A percentile compares a stretch with the other conserved stretches of the same genome.
These are phyloP conservation scores for Tulasnella calospora DNA, from an alignment of 768 basidiomycete genomes.

Conservation along the genomic window DNA sequence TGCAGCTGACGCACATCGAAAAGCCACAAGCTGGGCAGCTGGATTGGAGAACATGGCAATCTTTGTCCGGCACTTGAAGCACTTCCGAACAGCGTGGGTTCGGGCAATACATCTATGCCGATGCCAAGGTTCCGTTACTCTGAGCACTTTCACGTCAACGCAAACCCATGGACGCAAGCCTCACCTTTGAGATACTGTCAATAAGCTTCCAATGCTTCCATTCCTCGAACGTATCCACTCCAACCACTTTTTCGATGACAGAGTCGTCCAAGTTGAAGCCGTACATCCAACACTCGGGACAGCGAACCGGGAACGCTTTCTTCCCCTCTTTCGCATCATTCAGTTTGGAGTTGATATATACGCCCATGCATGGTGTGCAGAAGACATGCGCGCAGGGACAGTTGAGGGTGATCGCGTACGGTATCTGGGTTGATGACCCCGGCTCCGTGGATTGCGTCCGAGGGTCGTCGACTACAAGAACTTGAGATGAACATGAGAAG, in stretches of 20 bases:
- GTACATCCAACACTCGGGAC: constrained; percentile 18
- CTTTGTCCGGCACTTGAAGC: background rate
- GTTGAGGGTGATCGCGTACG: constrained; percentile 8
- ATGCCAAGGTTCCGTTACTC: background rate
- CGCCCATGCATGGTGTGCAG: constrained; percentile 10
- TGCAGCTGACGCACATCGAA: constrained; percentile 13
- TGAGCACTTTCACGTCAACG: background rate
- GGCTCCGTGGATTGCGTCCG: background rate
- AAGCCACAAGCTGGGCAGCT: constrained; percentile 8
- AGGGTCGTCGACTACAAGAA: background rate
- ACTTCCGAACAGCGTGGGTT: constrained; percentile 10
- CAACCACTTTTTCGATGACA: constrained; percentile 1
- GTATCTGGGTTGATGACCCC: background rate
- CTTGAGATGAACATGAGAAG: background rate
- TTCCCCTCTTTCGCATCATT: background rate
- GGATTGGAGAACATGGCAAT: background rate
- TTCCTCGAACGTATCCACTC: background rate
- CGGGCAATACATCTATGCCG: constrained; percentile 4
- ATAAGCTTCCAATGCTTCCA: constrained; percentile 11
- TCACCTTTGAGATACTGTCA: background rate
- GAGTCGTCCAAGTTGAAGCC: constrained; percentile 13
- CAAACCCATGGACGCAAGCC: background rate
- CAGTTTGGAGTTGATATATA: constrained; percentile 6
- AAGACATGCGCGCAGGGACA: constrained; percentile 1
- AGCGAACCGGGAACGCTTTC: constrained; percentile 16